Base-by-base conservation (phyloP, 2,329 filamentous ascomycete genomes). In the Phialophora tarda region DNA sequence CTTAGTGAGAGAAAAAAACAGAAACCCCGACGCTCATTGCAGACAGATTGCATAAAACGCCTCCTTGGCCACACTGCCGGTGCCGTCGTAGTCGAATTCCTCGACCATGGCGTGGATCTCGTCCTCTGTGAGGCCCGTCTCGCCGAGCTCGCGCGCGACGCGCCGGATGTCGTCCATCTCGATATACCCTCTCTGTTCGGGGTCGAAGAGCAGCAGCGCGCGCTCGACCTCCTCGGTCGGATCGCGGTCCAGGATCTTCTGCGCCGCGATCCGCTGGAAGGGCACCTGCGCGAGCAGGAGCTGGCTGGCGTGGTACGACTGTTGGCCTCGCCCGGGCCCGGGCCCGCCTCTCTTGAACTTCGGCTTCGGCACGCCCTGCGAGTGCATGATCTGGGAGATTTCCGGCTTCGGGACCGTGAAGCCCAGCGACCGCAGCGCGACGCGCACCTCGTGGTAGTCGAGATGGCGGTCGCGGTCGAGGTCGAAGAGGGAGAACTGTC, bases 361-460 rank as follows among this genome's bases (percentile, higher is more conserved):
- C 71, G 84, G 81, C n/a, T 87, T 87, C 28, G 90, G 85, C 2
- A 90, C 85, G 69, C 93, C 95, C 78, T 95, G 89, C n/a, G 87
- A 85, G 66, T 92, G 90, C 67, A 99, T 86, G 69, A 96, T 87
- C 54, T 85, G 82, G 74, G 94, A 89, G 67, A 97, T 92, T 73
- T 96, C 92, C 69, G 88, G 83, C 78, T 97, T 97, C 66, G 92
- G 86, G 58, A 97, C 84, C 74, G 96, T 92, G 82, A 98, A 98
- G 71, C 95, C 95, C 1, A 99, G 88, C 3, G 95, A 95, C 77
- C 96, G 95, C 74, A 98, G 89, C 67, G 94, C 93, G 81, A 98
- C 95, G 79, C 95, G 94, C 77, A 98, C 91, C 81, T 99, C 95
- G 82, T 98, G 95, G 83, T 97, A 98, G 82, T 98, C 94, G 76